phyloP scores from a whole-genome alignment of 192 early-diverging fungal genomes.

The Dissophora ornata region DNA sequence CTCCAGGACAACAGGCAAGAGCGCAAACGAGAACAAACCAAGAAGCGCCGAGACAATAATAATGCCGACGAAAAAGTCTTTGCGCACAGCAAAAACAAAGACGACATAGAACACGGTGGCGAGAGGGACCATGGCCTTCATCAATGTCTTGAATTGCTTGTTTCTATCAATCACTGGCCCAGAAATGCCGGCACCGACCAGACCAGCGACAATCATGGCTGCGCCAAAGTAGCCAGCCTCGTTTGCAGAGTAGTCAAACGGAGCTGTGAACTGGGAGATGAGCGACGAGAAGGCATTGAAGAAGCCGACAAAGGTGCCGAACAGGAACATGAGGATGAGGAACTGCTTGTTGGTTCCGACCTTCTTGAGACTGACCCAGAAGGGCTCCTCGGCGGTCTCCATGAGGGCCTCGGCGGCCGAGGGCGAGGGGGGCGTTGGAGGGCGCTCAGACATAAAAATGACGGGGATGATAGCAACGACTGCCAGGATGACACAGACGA shows the following conservation, averaged over 20 bases:
- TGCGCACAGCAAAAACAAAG: constrained; percentile 59
- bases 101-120: constrained; percentile 57
- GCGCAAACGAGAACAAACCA: constrained; percentile 45
- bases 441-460: constrained; percentile 55
- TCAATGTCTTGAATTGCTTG: constrained; percentile 60
- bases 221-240: constrained; percentile 68
- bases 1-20: constrained; percentile 50
- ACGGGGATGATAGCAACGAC: constrained; percentile 54
- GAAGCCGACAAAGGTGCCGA: constrained; percentile 63
- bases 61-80: constrained; percentile 37
- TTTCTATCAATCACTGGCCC: constrained; percentile 66
- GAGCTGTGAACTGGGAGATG: constrained; percentile 58
- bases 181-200: constrained; percentile 65
- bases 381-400: constrained; percentile 47
- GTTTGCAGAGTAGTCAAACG: constrained; percentile 57
- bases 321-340: constrained; percentile 59
- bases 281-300: constrained; percentile 61
- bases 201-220: constrained; percentile 66
- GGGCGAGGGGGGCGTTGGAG: constrained; percentile 63
- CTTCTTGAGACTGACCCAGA: constrained; percentile 49
- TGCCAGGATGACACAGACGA: constrained; percentile 57
- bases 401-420: constrained; percentile 54
- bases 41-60: constrained; percentile 38
- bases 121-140: constrained; percentile 59
- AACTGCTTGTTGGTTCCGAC: constrained; percentile 58